Percentiles rank a stretch among this genome's conserved stretches.
Conservation (phyloP, 306 rosid species). For the Arachis hypogaea region DNA sequence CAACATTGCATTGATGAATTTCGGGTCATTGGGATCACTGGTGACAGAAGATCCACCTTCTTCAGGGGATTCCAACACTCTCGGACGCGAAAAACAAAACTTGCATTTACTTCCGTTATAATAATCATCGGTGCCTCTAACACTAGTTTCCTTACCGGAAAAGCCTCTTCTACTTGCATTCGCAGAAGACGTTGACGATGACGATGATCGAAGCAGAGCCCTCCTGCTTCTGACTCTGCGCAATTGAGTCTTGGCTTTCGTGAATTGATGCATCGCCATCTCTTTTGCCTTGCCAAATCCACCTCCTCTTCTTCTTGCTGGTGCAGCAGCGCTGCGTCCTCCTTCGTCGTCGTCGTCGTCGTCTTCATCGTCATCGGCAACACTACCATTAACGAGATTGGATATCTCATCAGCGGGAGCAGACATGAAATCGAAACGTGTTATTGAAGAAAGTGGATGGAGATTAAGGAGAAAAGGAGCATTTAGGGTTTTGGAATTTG, state of each 20-base stretch:
- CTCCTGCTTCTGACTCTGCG: constrained; percentile 41
- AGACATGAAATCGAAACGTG: constrained; percentile 56
- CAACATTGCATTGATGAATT: constrained; percentile 60
- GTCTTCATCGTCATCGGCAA: constrained; percentile 41
- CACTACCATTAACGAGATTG: constrained; percentile 41
- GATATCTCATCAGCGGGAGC: constrained; percentile 52
- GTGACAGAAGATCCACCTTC: constrained; percentile 46
- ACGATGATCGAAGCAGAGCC: constrained; percentile 37
- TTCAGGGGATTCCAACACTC: constrained; percentile 49
- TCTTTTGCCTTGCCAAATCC: constrained; percentile 47
- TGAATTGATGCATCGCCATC: constrained; percentile 48
- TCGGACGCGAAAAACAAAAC: constrained; percentile 62
- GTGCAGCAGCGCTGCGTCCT: constrained; percentile 34
- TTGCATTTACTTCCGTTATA: constrained; percentile 48
- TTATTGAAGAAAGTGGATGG: too few relatives aligned
- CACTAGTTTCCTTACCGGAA: constrained; percentile 49
- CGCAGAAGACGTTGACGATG: constrained; percentile 31
- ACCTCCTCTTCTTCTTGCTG: background rate
- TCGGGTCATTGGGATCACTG: constrained; percentile 65
- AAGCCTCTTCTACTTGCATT: constrained; percentile 5
- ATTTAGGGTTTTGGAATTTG: constrained; percentile 7
- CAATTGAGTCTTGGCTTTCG: constrained; percentile 48
- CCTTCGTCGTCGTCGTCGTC: constrained; percentile 46
- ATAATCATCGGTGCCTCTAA: constrained; percentile 11
- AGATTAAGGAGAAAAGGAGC: constrained; percentile 12